A percentile compares a stretch with the other conserved stretches of the same genome.
Evolutionary conservation across 2,329 filamentous ascomycete species (phyloP).

Genomic region (Xylariaceae sp.): DNA sequence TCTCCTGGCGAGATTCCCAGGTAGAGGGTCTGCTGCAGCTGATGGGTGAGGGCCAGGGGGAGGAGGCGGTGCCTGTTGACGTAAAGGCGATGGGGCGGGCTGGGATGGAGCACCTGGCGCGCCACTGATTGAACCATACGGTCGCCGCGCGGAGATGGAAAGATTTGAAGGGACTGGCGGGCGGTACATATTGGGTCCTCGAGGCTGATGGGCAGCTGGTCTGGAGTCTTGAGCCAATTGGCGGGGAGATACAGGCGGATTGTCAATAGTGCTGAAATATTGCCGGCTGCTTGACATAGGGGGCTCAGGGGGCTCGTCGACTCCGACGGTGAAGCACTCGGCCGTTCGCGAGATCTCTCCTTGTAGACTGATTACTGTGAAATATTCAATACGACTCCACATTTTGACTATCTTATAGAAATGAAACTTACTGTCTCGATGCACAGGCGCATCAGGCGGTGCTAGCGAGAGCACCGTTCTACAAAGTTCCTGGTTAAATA

Average conservation of each 20-base stretch:
- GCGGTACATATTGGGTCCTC: slow-evolving; percentile 62
- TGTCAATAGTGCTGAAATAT: slow-evolving; percentile 65
- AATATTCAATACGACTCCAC: slow-evolving; percentile 21
- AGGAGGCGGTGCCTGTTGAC: slow-evolving; percentile 62
- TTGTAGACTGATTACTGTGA: slow-evolving; percentile 53
- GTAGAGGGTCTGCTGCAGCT: slow-evolving; percentile 58
- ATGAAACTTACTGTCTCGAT: slow-evolving; percentile 70
- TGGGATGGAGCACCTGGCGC: slow-evolving; percentile 61
- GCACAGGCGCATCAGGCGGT: slow-evolving; percentile 70
- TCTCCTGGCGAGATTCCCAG: slow-evolving; percentile 70
- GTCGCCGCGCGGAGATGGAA: slow-evolving; percentile 68
- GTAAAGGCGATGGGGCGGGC: slow-evolving; percentile 70
- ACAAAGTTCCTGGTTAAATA: slow-evolving; percentile 83
- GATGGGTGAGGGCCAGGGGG: slow-evolving; percentile 59
- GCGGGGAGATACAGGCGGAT: slow-evolving; percentile 79
- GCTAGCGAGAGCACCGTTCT: slow-evolving; percentile 69
- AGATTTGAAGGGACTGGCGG: slow-evolving; percentile 79
- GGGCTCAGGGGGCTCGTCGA: slow-evolving; percentile 63
- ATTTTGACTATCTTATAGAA: slow-evolving; percentile 6
- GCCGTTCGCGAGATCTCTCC: slow-evolving; percentile 58
- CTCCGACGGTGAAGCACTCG: slow-evolving; percentile 50
- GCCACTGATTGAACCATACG: slow-evolving; percentile 80
- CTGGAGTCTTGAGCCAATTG: slow-evolving; percentile 74
- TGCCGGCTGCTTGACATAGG: slow-evolving; percentile 60
- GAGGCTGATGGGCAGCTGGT: slow-evolving; percentile 58